Percentiles rank a stretch among this genome's conserved stretches.
Evolutionary conservation across 768 basidiomycete species (phyloP).

Genomic region (Leccinum truebloodii): DNA sequence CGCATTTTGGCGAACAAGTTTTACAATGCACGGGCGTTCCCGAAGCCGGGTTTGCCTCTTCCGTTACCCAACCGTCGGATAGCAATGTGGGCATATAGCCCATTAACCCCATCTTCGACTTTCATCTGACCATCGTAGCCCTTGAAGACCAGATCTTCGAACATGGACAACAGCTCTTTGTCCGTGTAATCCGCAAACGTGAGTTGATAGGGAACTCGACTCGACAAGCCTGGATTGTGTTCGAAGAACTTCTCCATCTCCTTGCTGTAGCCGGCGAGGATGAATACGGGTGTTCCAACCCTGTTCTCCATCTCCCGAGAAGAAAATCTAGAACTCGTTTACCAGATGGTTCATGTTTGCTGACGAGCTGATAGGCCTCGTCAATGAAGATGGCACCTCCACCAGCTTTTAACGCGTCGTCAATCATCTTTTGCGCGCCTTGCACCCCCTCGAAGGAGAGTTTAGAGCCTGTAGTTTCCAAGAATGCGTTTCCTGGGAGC

Average conservation of each 20-base stretch:
- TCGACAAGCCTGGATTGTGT: conserved; percentile 68
- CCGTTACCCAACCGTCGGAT: conserved; percentile 63
- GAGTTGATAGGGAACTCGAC: conserved; percentile 64
- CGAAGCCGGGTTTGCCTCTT: conserved; percentile 60
- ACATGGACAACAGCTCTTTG: conserved; percentile 53
- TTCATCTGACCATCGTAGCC: conserved; percentile 52
- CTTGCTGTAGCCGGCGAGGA: conserved; percentile 69
- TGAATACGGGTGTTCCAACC: conserved; percentile 64
- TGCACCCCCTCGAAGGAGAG: conserved; percentile 59
- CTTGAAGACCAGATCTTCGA: conserved; percentile 48
- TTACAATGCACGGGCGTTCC: conserved; percentile 66
- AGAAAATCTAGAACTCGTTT: conserved; percentile 67
- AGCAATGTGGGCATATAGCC: conserved; percentile 57
- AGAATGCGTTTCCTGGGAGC: conserved; percentile 53
- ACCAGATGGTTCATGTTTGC: conserved; percentile 49
- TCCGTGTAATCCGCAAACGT: conserved; percentile 66
- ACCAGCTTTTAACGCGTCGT: conserved; percentile 50
- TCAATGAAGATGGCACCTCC: conserved; percentile 73
- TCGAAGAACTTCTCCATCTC: conserved; percentile 81
- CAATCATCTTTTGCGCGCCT: conserved; percentile 53
- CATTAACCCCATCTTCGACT: conserved; percentile 54
- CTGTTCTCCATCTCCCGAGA: conserved; percentile 77
- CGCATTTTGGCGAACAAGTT: conserved; percentile 49
- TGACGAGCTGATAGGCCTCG: conserved; percentile 71
- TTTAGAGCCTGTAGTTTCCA: conserved; percentile 65